Evolutionary conservation across 208 protist genomes (phyloP).

Genomic region (Endotrypanum monterogeii): DNA sequence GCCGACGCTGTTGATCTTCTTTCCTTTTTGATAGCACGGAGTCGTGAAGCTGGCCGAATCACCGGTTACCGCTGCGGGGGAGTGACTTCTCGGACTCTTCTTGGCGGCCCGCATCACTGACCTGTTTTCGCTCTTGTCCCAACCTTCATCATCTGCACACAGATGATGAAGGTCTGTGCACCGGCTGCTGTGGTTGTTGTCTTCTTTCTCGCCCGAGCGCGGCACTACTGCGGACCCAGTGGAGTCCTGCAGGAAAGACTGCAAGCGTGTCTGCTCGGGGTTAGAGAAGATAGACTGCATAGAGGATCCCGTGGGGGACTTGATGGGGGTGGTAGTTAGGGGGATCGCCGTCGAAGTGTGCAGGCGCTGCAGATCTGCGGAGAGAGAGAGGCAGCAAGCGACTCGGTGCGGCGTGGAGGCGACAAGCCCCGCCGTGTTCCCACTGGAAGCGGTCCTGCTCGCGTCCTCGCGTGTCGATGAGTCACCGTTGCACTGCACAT

Average conservation of each 20-base stretch:
- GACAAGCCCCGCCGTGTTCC: not conserved
- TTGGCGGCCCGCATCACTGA: not conserved
- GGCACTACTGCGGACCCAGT: slow-evolving; percentile 16
- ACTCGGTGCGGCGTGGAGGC: slow-evolving; percentile 9
- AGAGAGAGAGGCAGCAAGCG: slow-evolving; percentile 11
- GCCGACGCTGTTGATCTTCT: not conserved
- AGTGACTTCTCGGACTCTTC: not conserved
- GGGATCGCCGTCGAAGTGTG: slow-evolving; percentile 14
- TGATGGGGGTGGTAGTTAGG: not conserved
- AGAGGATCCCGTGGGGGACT: slow-evolving; percentile 5
- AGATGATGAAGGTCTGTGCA: not conserved
- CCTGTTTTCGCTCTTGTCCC: not conserved
- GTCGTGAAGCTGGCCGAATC: not conserved
- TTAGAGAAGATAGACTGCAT: slow-evolving; percentile 21
- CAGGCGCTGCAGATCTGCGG: slow-evolving; percentile 14
- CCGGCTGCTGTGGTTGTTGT: not conserved
- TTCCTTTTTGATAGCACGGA: not conserved
- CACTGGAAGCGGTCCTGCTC: not conserved
- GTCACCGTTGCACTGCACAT: not conserved
- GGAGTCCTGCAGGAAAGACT: slow-evolving; percentile 27
- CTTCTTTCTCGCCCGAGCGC: not conserved
- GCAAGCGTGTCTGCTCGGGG: slow-evolving; percentile 23
- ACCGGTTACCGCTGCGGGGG: not conserved
- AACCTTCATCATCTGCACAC: not conserved
- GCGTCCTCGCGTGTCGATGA: no score